These are phyloP conservation scores for Cyberlindnera maritima DNA, from an alignment of 805 yeast genomes.

Conservation along the genomic window DNA sequence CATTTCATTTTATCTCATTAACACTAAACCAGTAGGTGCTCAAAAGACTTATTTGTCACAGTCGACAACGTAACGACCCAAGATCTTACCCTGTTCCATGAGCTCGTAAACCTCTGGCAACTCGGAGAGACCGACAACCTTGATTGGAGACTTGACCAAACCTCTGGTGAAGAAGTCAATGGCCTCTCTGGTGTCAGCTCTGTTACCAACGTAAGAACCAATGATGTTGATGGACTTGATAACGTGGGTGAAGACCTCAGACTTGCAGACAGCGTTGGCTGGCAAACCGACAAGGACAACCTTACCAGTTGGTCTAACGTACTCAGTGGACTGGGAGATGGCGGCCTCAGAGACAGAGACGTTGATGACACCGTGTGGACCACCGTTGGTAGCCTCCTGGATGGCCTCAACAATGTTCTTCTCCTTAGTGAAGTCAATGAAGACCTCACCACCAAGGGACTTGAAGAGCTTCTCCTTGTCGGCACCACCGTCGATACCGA, in stretches of 20 bases:
- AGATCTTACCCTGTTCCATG: slow-evolving; percentile 81
- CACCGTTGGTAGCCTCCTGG: slow-evolving; percentile 54
- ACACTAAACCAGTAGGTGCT: slow-evolving; percentile 3
- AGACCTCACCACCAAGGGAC: slow-evolving; percentile 63
- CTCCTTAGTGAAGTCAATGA: slow-evolving; percentile 52
- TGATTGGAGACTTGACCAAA: slow-evolving; percentile 67
- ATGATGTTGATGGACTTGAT: slow-evolving; percentile 51
- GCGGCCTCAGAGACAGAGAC: slow-evolving; percentile 49
- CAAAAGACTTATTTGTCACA: slow-evolving; percentile 11
- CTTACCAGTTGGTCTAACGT: slow-evolving; percentile 58
- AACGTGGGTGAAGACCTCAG: slow-evolving; percentile 53
- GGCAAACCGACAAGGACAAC: slow-evolving; percentile 64
- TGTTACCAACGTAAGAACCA: slow-evolving; percentile 87
- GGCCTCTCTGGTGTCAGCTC: slow-evolving; percentile 83
- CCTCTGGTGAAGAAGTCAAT: slow-evolving; percentile 73
- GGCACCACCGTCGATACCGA: slow-evolving; percentile 75
- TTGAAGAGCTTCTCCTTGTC: slow-evolving; percentile 57
- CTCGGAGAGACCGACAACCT: slow-evolving; percentile 72
- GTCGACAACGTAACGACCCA: slow-evolving; percentile 62
- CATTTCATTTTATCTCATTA: neutral
- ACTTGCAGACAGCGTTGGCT: slow-evolving; percentile 52
- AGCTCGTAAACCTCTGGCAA: slow-evolving; percentile 66
- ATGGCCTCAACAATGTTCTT: slow-evolving; percentile 51
- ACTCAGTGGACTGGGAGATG: slow-evolving; percentile 47
- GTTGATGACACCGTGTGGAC: slow-evolving; percentile 55